These are phyloP conservation scores for Pythium aristosporum DNA, from an alignment of 352 stramenopile genomes.

Conservation along the genomic window DNA sequence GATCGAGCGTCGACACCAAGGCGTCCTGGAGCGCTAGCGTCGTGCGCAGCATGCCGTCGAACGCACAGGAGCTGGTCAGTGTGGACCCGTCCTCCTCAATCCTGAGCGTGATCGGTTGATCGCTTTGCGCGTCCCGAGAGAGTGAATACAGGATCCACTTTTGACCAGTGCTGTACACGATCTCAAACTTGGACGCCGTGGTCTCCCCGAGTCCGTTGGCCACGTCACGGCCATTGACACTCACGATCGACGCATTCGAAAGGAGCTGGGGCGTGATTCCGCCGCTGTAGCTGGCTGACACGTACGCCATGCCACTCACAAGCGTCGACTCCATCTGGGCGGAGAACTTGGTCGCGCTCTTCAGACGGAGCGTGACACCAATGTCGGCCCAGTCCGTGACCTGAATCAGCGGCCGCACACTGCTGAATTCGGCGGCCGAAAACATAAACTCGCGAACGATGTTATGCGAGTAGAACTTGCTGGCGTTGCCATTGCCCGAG, in stretches of 20 bases:
- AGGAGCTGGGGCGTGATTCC: slow-evolving; percentile 41
- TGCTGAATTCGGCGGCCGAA: slow-evolving; percentile 46
- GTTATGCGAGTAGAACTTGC: slow-evolving; percentile 57
- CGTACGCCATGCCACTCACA: slow-evolving; percentile 68
- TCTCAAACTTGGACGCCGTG: slow-evolving; percentile 43
- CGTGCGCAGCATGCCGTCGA: slow-evolving; percentile 48
- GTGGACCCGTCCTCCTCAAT: slow-evolving; percentile 33
- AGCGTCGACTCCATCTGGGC: slow-evolving; percentile 46
- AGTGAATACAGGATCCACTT: slow-evolving; percentile 64
- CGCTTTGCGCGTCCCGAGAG: slow-evolving; percentile 34
- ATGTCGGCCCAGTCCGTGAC: slow-evolving; percentile 59
- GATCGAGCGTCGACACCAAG: slow-evolving; percentile 39
- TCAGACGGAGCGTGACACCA: slow-evolving; percentile 51
- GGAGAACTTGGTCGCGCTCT: slow-evolving; percentile 13
- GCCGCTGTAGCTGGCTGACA: slow-evolving; percentile 44
- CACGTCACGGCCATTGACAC: slow-evolving; percentile 38
- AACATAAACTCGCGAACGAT: slow-evolving; percentile 53
- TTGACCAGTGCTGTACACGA: slow-evolving; percentile 52
- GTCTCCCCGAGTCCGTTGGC: slow-evolving; percentile 24
- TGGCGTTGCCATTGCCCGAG: slow-evolving; percentile 49
- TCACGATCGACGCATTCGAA: slow-evolving; percentile 40
- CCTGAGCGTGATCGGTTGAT: slow-evolving; percentile 42
- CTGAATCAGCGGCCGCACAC: slow-evolving; percentile 45
- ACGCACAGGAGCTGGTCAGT: slow-evolving; percentile 34
- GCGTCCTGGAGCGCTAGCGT: slow-evolving; percentile 42